Percentiles rank a stretch among this genome's conserved stretches.
phyloP scores from a whole-genome alignment of 2,329 filamentous ascomycete species.

The Macrophomina pseudophaseolina region DNA sequence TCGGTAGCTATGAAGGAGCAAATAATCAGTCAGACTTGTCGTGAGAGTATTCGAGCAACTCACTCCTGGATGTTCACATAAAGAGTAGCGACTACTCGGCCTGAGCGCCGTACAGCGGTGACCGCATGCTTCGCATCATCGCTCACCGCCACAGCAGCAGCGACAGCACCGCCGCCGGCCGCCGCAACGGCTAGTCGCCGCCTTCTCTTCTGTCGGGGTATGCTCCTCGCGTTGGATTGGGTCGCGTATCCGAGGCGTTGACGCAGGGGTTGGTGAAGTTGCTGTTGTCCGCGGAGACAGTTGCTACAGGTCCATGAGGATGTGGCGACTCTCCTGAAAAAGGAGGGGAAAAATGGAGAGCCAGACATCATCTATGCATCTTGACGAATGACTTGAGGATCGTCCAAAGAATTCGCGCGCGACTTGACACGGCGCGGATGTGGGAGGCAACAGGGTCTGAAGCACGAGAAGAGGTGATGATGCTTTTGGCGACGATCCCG shows the following conservation, averaged over 20 bases:
- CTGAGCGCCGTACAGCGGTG: conserved; percentile 75
- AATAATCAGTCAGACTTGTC: conserved; percentile 29
- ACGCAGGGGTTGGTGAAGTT: conserved; percentile 29
- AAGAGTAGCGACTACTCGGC: conserved; percentile 76
- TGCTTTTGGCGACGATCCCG: conserved; percentile 25
- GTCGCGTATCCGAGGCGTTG: conserved; percentile 34
- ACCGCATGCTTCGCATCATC: conserved; percentile 78
- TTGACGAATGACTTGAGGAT: not conserved
- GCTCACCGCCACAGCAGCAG: conserved; percentile 56
- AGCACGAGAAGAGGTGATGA: conserved; percentile 17
- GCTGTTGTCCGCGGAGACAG: conserved; percentile 37
- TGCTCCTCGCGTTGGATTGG: conserved; percentile 27
- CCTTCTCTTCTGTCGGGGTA: conserved; percentile 35
- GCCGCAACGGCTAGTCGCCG: conserved; percentile 37
- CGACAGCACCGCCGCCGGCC: conserved; percentile 42
- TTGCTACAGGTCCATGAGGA: conserved; percentile 46
- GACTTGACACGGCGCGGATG: not conserved
- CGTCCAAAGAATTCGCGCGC: conserved; percentile 5
- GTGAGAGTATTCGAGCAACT: conserved; percentile 35
- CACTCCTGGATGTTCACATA: conserved; percentile 89
- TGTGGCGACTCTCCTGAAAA: conserved; percentile 32
- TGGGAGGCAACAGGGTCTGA: conserved; percentile 17
- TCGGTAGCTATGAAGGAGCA: conserved; percentile 74
- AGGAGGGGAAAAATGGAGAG: conserved; percentile 35
- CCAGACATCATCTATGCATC: conserved; percentile 41